Evolutionary conservation across 2,329 filamentous ascomycete species (phyloP), one percentile per base, ranked within the genome.

Genomic region (Sphaceloma murrayae): DNA sequence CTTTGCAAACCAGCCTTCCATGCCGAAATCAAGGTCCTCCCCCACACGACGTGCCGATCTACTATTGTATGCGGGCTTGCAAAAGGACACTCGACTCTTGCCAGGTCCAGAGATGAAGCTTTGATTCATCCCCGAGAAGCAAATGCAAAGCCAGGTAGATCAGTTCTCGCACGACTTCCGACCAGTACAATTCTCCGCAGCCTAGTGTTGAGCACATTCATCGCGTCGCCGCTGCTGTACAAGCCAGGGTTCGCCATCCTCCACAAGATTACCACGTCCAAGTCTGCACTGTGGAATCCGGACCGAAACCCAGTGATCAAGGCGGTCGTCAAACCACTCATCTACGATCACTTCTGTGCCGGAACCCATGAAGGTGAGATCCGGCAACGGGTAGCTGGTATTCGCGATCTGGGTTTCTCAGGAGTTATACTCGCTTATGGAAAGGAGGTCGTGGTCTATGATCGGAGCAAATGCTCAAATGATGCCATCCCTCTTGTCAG

Each of bases 271-370:
- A 64, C 66, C 1, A 61, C 67, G 40, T 69, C 67, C 4, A 64
- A 63, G 45, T 65, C 61, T 1, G 46, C 58, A 1, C 43, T 72
- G 1, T 56, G 72, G 22, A 67, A 72, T 49, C 67, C 71, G 0
- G 68, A 72, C 43, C 62, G 60, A 11, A 72, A 72, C 51, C 61
- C 61, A 1, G 13, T 72, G 3, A 53, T 75, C 8, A 63, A 67
- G 32, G 57, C 62, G 38, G 54, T 69, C 3, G 56, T 70, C 18
- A 67, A 67, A 50, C 63, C 66, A 39, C 60, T 69, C 6, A 62
- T 75, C 11, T 76, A 76, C 52, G 67, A 73, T 47, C 73, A 76
- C 34, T 76, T 76, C 56, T 75, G 73, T 49, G 73, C 72, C 0
- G 73, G 73, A 0, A 66, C 66, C 19, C 73, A 67, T 43, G 62